phyloP scores from a whole-genome alignment of 768 basidiomycete genomes.

The Naganishia vishniacii region DNA sequence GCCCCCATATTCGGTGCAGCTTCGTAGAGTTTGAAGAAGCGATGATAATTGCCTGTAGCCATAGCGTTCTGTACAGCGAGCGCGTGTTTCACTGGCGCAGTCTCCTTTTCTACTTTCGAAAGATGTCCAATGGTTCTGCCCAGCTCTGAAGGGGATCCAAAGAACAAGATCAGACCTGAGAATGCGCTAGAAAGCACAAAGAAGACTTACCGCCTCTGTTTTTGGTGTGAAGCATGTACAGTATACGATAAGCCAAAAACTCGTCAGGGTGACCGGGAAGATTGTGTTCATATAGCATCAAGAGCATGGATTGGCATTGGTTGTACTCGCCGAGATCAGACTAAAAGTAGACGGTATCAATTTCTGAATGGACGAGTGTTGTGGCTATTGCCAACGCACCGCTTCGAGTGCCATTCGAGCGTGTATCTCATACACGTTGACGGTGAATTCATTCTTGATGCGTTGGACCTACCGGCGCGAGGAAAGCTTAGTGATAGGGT shows the following conservation, averaged over 20 bases:
- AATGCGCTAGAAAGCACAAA: not conserved
- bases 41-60: conserved; percentile 89
- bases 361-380: conserved; percentile 7
- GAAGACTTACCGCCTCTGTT: conserved; percentile 83
- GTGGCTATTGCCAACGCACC: too few relatives aligned
- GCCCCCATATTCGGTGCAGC: conserved; percentile 92
- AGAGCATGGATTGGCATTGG: conserved; percentile 87
- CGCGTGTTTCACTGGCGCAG: conserved; percentile 77
- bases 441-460: conserved; percentile 97
- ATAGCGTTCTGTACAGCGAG: conserved; percentile 80
- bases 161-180: conserved; percentile 14
- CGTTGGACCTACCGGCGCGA: conserved; percentile 72
- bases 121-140: conserved; percentile 69
- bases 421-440: conserved; percentile 95
- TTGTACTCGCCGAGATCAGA: conserved; percentile 98
- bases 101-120: conserved; percentile 80
- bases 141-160: conserved; percentile 7
- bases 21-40: conserved; percentile 76
- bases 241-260: conserved; percentile 93
- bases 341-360: conserved; percentile 51
- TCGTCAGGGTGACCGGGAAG: conserved; percentile 89
- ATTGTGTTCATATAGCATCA: conserved; percentile 84
- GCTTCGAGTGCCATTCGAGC: conserved; percentile 92
- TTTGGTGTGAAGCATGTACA: conserved; percentile 88
- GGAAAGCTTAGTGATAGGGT: not conserved